Evolutionary conservation across 345 rosid species (phyloP), one percentile per base, ranked within the genome.

Genomic region (Gossypium herbaceum): DNA sequence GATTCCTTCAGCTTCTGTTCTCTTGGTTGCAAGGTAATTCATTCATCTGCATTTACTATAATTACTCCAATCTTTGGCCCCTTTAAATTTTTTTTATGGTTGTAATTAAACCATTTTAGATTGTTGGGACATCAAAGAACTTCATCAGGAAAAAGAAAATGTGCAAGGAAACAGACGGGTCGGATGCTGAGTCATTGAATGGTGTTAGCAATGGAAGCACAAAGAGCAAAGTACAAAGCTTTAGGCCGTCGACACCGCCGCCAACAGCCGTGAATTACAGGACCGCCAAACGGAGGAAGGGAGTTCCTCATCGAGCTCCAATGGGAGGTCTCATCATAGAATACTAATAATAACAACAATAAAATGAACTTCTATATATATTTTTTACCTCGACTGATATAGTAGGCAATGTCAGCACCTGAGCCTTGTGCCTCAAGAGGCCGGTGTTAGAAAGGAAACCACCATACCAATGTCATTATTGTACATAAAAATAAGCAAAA

Each of bases 1-100:
- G 90, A 89, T 76, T 83, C 93, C 70, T 89, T 87, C 89, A 77
- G 82, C 12, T 89, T 85, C 81, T 89, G 93, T 73, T 89, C 93
- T 16, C 85, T 89, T 50, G 91, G 88, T 47, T 89, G 93, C 88
- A 89, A 89, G 90, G 92, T 88, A 80, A 15, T 15, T 47, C 41
- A 11, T 29, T 71, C 64, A 24, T 12, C n/a, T 15, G 3, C 22
- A 50, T 48, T 34, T 16, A 51, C 12, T 34, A 29, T 56, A 48
- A n/a, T 24, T 27, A 5, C 7, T 2, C 55, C 13, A 45, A 45
- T 25, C 16, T 56, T 52, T 48, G 15, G 25, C n/a, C 59, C 52
- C 59, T 55, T n/a, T 9, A 55, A 9, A 55, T 55, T 55, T 54
- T 54, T 27, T 55, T 55, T 19, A 19, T 9, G 12, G 1, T 56